phyloP scores from a whole-genome alignment of 116 monocot species.

The Trichopus zeylanicus region DNA sequence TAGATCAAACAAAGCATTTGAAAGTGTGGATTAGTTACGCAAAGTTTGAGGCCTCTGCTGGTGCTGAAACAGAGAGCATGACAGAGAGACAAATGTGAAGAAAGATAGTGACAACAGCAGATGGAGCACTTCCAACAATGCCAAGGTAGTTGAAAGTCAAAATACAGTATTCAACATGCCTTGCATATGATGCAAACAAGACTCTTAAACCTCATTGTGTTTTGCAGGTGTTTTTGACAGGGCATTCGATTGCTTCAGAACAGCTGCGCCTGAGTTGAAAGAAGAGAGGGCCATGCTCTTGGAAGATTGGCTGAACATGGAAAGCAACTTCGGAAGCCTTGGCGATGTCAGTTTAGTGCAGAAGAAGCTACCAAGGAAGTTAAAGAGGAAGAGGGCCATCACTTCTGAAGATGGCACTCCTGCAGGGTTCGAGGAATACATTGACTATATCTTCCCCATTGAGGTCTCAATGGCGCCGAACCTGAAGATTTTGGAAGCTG shows the following conservation, averaged over 20 bases:
- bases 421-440: slow-evolving; percentile 80
- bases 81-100: slow-evolving; percentile 8
- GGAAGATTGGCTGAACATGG: slow-evolving; percentile 86
- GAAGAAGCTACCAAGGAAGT: slow-evolving; percentile 85
- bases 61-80: slow-evolving; percentile 16
- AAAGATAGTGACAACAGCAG: slow-evolving; percentile 26
- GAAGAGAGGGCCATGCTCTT: slow-evolving; percentile 94
- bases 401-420: slow-evolving; percentile 64
- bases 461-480: slow-evolving; percentile 67
- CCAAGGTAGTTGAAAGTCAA: slow-evolving; percentile 43
- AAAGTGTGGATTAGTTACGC: slow-evolving; percentile 97
- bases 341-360: slow-evolving; percentile 69
- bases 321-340: slow-evolving; percentile 41
- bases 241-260: slow-evolving; percentile 86
- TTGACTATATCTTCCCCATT: slow-evolving; percentile 89
- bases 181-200: not conserved
- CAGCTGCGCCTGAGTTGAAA: slow-evolving; percentile 74
- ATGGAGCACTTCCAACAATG: slow-evolving; percentile 32
- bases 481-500: slow-evolving; percentile 79
- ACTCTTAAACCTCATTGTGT: not conserved
- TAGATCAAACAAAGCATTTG: slow-evolving; percentile 86
- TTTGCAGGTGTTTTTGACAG: slow-evolving; percentile 74
- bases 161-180: not conserved
- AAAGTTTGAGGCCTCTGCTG: slow-evolving; percentile 81
- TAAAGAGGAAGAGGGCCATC: slow-evolving; percentile 81